Conservation (phyloP, 179 eudicot genomes). For the Actinidia polygama region DNA sequence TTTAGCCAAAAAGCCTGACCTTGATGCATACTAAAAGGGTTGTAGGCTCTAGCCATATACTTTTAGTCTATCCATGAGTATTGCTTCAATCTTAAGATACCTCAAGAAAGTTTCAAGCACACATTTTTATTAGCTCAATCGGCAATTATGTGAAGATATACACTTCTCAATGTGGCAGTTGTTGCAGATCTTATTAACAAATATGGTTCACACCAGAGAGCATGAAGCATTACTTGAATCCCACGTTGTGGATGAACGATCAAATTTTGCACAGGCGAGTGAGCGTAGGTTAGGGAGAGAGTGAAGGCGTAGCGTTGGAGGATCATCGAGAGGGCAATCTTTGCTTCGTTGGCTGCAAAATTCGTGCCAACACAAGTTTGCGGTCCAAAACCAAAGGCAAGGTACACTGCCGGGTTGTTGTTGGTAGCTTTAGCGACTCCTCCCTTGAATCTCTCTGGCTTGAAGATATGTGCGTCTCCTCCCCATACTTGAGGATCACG, state of each 20-base stretch:
- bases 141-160: too few species aligned
- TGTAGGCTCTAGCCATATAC: too few species aligned
- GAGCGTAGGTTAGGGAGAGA: slow-evolving; percentile 20
- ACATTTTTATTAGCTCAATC: too few species aligned
- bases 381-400: slow-evolving; percentile 36
- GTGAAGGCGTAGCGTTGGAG: slow-evolving; percentile 23
- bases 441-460: slow-evolving; percentile 39
- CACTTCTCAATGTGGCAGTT: too few species aligned
- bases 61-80: too few species aligned
- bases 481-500: slow-evolving; percentile 41
- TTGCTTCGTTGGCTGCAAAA: slow-evolving; percentile 31
- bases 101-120: too few species aligned
- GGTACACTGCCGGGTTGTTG: slow-evolving; percentile 13
- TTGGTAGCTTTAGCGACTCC: slow-evolving; percentile 41
- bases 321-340: slow-evolving; percentile 35
- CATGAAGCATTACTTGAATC: not conserved
- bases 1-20: too few species aligned
- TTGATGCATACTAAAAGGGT: too few species aligned
- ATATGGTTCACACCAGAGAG: too few species aligned
- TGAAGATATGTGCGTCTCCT: slow-evolving; percentile 33
- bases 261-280: not conserved
- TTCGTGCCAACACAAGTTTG: slow-evolving; percentile 28
- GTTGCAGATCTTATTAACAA: too few species aligned
- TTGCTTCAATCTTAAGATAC: too few species aligned
- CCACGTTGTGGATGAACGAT: slow-evolving; percentile 9